Evolutionary conservation across 1,284 basidiomycete species (phyloP), one percentile per base, ranked within the genome.

Genomic region (Xanthoconium separans): DNA sequence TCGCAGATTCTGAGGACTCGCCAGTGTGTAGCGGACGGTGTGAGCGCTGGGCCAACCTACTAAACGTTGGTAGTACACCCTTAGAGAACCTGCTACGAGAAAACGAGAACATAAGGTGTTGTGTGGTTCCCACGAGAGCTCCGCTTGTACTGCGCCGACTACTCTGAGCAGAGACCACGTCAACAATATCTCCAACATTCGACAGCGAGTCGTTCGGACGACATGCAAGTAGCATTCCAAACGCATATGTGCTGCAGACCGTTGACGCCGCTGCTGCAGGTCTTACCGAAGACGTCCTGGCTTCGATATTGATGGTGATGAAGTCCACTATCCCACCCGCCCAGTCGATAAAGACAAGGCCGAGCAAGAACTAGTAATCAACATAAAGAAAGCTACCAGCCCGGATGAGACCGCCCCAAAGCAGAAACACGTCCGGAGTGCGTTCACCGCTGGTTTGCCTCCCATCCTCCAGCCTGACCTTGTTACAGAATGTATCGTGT

Each of bases 311-410:
- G 88, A 90, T 52, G 64, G 59, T 53, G 89, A 82, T 55, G 81
- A 91, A 57, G 80, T 89, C 51, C 93, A 96, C 70, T 93, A 92
- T 74, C 95, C 94, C 29, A 97, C 95, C 30, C 84, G 95, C 56
- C 95, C 95, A 18, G 95, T 98, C 29, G 95, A 98, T 78, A 95
- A 91, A 78, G 95, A 97, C 69, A 96, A 94, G 79, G 93, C 93
- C 45, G 95, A 98, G 71, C 80, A 86, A 50, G 95, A 98, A 71
- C 83, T 98, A 20, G 85, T 87, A 5, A 79, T 95, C 44, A 94
- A 95, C 69, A 95, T 98, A 72, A 98, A 98, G 81, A 98, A 98
- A 72, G 95, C 95, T 3, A 97, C 94, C 2, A 94, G 85, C 66
- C 78, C 93, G 41, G 95, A 98, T 49, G 95, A 97, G 76, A 84